Evolutionary conservation across 352 stramenopile species (phyloP).

Genomic region (Pythium pyrilobum): DNA sequence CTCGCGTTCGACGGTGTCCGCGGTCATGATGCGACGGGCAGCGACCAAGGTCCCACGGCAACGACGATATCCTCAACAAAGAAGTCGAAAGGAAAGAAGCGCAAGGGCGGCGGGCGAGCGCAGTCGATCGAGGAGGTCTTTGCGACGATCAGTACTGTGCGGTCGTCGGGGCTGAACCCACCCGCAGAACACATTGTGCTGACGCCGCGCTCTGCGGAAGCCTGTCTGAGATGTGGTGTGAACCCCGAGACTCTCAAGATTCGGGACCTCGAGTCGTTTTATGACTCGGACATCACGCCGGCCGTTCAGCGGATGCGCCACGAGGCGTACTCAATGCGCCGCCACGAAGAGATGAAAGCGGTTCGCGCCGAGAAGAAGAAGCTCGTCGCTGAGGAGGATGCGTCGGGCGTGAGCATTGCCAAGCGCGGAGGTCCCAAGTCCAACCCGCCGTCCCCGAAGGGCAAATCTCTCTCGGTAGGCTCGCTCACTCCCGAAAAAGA

Average conservation of each 20-base stretch:
- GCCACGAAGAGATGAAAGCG: slow-evolving; percentile 90
- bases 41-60: not conserved
- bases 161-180: slow-evolving; percentile 64
- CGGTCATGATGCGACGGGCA: not conserved
- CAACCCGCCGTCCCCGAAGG: slow-evolving; percentile 1
- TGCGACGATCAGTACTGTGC: slow-evolving; percentile 63
- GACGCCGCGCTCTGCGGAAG: slow-evolving; percentile 84
- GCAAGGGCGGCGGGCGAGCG: slow-evolving; percentile 39
- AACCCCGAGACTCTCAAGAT: slow-evolving; percentile 92
- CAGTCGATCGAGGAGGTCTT: slow-evolving; percentile 80
- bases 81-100: slow-evolving; percentile 55
- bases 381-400: slow-evolving; percentile 46
- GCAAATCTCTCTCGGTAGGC: not conserved
- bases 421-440: slow-evolving; percentile 1
- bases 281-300: slow-evolving; percentile 69
- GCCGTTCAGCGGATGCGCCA: slow-evolving; percentile 90
- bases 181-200: slow-evolving; percentile 74
- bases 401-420: not conserved
- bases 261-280: slow-evolving; percentile 90
- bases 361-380: slow-evolving; percentile 75
- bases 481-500: slow-evolving; percentile 19
- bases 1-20: slow-evolving; percentile 11
- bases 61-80: slow-evolving; percentile 14
- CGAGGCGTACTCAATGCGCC: slow-evolving; percentile 88
- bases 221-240: slow-evolving; percentile 86